These are phyloP conservation scores for Paramarasmius palmivorus DNA, from an alignment of 1,284 basidiomycete genomes.

Conservation along the genomic window DNA sequence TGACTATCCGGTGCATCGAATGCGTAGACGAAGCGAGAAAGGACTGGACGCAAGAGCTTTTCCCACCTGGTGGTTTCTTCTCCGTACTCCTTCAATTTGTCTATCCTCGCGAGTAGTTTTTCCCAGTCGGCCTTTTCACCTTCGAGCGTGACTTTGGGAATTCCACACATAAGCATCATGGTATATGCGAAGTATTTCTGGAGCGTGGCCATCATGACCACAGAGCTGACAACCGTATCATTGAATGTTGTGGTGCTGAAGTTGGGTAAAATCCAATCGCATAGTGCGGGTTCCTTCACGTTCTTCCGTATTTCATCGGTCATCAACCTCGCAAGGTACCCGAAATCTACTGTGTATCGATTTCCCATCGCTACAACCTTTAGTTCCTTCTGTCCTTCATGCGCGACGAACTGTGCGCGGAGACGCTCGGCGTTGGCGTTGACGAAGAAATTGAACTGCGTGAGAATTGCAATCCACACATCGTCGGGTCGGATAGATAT, in stretches of 20 bases:
- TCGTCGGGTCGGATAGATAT: constrained; percentile 42
- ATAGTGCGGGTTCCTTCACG: constrained; percentile 35
- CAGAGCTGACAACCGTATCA: constrained; percentile 39
- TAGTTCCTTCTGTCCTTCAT: constrained; percentile 37
- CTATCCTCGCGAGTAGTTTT: constrained; percentile 31
- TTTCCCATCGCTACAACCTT: constrained; percentile 24
- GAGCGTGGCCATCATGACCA: constrained; percentile 47
- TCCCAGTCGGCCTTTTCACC: too few species aligned
- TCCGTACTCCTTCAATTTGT: constrained; percentile 36
- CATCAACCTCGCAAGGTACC: constrained; percentile 32
- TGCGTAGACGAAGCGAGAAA: constrained; percentile 34
- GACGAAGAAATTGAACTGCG: constrained; percentile 44
- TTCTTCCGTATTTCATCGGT: constrained; percentile 32
- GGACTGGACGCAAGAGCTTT: constrained; percentile 37
- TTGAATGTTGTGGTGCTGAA: constrained; percentile 47
- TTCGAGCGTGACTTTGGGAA: too few species aligned
- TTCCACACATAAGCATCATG: too few species aligned
- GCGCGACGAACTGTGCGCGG: constrained; percentile 39
- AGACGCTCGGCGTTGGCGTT: constrained; percentile 42
- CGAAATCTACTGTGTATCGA: constrained; percentile 35
- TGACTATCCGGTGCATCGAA: constrained; percentile 28
- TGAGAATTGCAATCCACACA: constrained; percentile 45
- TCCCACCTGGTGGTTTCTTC: constrained; percentile 36
- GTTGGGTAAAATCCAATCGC: constrained; percentile 43
- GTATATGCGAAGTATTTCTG: constrained; percentile 35